Evolutionary conservation across 305 asterid species (phyloP).

Genomic region (Salvia sclarea): DNA sequence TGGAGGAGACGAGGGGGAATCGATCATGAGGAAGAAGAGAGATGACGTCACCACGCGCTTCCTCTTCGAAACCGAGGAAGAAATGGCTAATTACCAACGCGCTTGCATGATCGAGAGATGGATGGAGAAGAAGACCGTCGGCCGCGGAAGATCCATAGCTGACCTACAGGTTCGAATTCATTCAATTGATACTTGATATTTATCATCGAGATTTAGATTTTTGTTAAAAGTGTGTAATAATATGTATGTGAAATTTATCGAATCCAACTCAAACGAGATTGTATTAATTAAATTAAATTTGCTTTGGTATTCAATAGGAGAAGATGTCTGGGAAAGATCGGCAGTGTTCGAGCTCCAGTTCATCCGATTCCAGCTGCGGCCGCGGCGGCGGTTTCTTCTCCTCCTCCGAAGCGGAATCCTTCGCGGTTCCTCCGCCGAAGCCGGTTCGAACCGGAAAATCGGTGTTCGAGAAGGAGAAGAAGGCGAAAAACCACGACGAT

Average conservation of each 20-base stretch:
- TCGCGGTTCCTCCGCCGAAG: conserved; percentile 47
- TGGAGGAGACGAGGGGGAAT: conserved; percentile 34
- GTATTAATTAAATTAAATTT: too few species aligned
- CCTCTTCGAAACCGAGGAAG: conserved; percentile 35
- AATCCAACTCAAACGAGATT: too few species aligned
- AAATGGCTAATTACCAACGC: conserved; percentile 50
- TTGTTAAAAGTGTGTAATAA: too few species aligned
- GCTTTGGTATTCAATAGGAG: neutral
- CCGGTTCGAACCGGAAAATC: conserved; percentile 55
- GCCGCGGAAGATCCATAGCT: neutral
- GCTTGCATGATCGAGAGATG: conserved; percentile 75
- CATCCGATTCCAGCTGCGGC: conserved; percentile 60
- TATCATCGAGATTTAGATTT: too few species aligned
- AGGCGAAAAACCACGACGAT: conserved; percentile 9
- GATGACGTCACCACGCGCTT: conserved; percentile 32
- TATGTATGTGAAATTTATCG: too few species aligned
- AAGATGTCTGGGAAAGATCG: conserved; percentile 33
- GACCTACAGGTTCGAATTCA: too few species aligned
- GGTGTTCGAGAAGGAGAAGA: conserved; percentile 24
- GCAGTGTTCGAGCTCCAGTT: conserved; percentile 55
- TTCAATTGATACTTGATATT: too few species aligned
- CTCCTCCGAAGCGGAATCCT: conserved; percentile 53
- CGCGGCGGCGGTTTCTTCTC: conserved; percentile 44
- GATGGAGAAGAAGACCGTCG: conserved; percentile 63
- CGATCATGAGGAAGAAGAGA: conserved; percentile 56